A percentile compares a stretch with the other conserved stretches of the same genome.
Evolutionary conservation across 352 stramenopile genomes (phyloP).

Genomic region (Globisporangium paroecandrum): DNA sequence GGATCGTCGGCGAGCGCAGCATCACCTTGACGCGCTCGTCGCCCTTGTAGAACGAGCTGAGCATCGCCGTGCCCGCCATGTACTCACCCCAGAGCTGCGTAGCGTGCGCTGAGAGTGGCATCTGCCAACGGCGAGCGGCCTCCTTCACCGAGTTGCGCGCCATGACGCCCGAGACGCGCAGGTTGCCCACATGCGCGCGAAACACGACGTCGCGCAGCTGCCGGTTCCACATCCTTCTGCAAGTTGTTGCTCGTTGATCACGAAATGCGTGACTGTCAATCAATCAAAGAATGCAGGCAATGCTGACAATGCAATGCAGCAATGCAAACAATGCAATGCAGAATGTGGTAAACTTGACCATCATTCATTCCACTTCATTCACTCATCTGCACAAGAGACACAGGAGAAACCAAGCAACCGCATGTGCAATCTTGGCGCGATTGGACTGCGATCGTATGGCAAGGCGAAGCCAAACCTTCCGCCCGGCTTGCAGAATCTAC

Average conservation of each 20-base stretch:
- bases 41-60: conserved; percentile 86
- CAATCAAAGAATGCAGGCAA: not conserved
- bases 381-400: too few species aligned
- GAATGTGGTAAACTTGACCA: too few species aligned
- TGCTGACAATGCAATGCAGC: too few species aligned
- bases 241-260: conserved; percentile 2
- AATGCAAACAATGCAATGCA: too few species aligned
- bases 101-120: conserved; percentile 34
- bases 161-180: conserved; percentile 78
- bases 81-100: conserved; percentile 83
- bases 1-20: conserved; percentile 57
- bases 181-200: conserved; percentile 74
- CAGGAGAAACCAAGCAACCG: too few species aligned
- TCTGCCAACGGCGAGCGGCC: conserved; percentile 50
- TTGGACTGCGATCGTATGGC: not conserved
- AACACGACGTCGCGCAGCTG: conserved; percentile 64
- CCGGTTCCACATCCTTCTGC: conserved; percentile 44
- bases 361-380: too few species aligned
- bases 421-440: not conserved
- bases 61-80: conserved; percentile 81
- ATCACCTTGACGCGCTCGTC: conserved; percentile 81
- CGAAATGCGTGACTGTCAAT: conserved; percentile 2
- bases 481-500: not conserved
- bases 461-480: conserved; percentile 2
- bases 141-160: conserved; percentile 54